Percentiles rank a stretch among this genome's conserved stretches.
Evolutionary conservation across 148 eudicot species (phyloP).

Genomic region (Selenicereus undatus): DNA sequence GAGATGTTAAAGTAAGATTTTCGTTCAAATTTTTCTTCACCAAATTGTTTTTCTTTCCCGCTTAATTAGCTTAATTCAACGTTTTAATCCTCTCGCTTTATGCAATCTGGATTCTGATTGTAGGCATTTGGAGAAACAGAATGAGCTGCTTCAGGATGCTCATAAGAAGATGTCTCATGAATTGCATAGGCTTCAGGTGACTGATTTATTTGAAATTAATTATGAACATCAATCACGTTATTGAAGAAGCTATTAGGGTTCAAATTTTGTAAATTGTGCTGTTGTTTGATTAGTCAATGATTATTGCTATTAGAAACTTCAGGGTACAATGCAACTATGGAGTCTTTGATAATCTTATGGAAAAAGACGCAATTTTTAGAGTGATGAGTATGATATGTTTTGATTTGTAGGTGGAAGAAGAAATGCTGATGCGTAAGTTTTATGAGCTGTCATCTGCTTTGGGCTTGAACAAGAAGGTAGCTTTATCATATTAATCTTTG

Average conservation of each 20-base stretch:
- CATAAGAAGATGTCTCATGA: conserved; percentile 52
- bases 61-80: neutral
- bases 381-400: conserved; percentile 1
- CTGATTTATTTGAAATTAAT: neutral
- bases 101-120: neutral
- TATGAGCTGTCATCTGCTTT: conserved; percentile 49
- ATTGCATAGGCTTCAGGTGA: conserved; percentile 52
- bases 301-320: neutral
- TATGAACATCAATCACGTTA: neutral
- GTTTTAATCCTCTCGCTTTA: neutral
- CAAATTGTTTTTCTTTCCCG: neutral
- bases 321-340: neutral
- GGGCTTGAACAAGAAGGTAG: conserved; percentile 48
- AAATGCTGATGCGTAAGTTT: conserved; percentile 71
- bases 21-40: neutral
- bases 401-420: conserved; percentile 60
- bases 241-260: neutral
- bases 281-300: neutral
- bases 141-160: conserved; percentile 42
- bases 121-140: conserved; percentile 64
- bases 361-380: neutral
- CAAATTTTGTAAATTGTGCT: neutral
- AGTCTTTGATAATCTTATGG: neutral
- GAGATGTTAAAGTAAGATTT: conserved; percentile 30
- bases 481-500: neutral